Evolutionary conservation across 768 basidiomycete species (phyloP).

Genomic region (Mrakia blollopis): DNA sequence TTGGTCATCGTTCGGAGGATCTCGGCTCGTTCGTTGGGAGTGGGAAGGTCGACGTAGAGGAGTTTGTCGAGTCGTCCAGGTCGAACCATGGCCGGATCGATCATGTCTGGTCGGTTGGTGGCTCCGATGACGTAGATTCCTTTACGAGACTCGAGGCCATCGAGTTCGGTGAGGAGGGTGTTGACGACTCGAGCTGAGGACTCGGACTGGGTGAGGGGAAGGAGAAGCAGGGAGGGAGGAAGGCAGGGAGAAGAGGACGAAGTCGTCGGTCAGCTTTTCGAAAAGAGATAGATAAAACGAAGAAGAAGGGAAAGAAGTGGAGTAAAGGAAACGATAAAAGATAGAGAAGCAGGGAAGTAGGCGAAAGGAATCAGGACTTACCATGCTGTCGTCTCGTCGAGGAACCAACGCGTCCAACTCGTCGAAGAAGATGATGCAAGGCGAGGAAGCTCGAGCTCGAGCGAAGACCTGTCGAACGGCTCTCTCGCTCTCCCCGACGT

Average conservation of each 20-base stretch:
- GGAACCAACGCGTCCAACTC: slow-evolving; percentile 91
- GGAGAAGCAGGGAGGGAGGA: no score
- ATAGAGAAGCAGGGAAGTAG: neutral
- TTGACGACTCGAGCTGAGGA: slow-evolving; percentile 90
- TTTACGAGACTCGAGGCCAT: slow-evolving; percentile 80
- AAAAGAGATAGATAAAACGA: neutral
- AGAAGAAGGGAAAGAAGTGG: neutral
- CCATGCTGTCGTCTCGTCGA: slow-evolving; percentile 79
- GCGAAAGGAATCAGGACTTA: slow-evolving; percentile 47
- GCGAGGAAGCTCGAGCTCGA: slow-evolving; percentile 84
- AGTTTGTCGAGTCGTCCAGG: slow-evolving; percentile 91
- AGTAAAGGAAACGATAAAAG: neutral
- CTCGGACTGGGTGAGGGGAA: slow-evolving; percentile 59
- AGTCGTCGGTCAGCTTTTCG: neutral
- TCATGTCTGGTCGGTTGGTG: slow-evolving; percentile 93
- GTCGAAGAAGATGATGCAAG: slow-evolving; percentile 93
- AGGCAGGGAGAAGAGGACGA: neutral
- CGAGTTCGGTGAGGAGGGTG: slow-evolving; percentile 87
- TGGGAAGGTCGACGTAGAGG: slow-evolving; percentile 84
- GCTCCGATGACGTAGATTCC: slow-evolving; percentile 90
- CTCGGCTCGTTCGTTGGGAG: slow-evolving; percentile 66
- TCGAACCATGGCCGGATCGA: slow-evolving; percentile 96
- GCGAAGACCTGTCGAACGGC: slow-evolving; percentile 93
- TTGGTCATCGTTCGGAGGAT: slow-evolving; percentile 70
- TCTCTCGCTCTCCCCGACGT: slow-evolving; percentile 93